Percentiles rank a stretch among this genome's conserved stretches.
Conservation (phyloP, 306 rosid genomes). For the Pyrus bretschneideri region DNA sequence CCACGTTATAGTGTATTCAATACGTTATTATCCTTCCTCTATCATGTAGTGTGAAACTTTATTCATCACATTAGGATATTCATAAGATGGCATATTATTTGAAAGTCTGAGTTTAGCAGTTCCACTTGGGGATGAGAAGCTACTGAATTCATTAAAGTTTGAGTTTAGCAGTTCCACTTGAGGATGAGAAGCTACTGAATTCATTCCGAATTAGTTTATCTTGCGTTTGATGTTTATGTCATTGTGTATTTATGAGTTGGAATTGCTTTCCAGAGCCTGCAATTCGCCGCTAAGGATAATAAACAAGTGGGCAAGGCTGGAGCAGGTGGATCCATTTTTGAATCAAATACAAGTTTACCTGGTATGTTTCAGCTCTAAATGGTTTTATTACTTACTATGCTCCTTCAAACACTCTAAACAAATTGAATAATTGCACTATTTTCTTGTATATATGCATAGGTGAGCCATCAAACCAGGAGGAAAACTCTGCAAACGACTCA, state of each 20-base stretch:
- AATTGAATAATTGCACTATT: neutral
- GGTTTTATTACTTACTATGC: neutral
- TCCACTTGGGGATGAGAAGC: neutral
- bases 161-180: neutral
- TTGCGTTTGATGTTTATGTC: neutral
- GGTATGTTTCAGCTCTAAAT: conserved; percentile 20
- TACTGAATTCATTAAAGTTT: too few relatives aligned
- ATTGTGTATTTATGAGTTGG: neutral
- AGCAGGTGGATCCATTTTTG: conserved; percentile 19
- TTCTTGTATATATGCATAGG: conserved; percentile 13
- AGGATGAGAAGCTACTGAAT: neutral
- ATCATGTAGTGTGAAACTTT: neutral
- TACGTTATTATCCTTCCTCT: too few relatives aligned
- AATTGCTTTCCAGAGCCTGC: conserved; percentile 27
- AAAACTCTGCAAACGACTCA: conserved; percentile 5
- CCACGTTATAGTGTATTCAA: too few relatives aligned
- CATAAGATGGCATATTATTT: neutral
- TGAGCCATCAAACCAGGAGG: conserved; percentile 22
- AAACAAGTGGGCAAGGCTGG: conserved; percentile 17
- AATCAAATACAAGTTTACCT: conserved; percentile 20
- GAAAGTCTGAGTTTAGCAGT: neutral
- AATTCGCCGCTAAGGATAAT: conserved; percentile 16
- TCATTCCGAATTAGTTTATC: neutral
- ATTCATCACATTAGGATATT: neutral
- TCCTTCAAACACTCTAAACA: neutral